These are phyloP conservation scores for Lipomyces yamanashiensis DNA, from an alignment of 805 yeast genomes.

Conservation along the genomic window DNA sequence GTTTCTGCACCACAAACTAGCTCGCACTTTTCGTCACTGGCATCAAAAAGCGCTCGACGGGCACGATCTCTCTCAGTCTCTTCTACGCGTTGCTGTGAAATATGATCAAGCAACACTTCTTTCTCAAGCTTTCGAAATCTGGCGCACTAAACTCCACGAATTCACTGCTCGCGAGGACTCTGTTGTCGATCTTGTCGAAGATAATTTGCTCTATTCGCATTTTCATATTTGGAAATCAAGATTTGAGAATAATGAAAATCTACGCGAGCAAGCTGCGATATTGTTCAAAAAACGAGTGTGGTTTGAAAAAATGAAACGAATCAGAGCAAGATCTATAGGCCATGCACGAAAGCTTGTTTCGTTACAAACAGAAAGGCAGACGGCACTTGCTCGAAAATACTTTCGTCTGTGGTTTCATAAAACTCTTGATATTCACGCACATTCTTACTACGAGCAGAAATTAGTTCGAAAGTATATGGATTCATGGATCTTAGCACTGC, in stretches of 20 bases:
- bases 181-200: background rate
- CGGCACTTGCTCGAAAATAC: background rate
- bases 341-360: background rate
- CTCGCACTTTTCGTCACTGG: slow-evolving; percentile 17
- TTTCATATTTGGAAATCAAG: slow-evolving; percentile 3
- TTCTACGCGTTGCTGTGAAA: slow-evolving; percentile 23
- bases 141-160: slow-evolving; percentile 18
- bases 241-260: background rate
- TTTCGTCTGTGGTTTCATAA: slow-evolving; percentile 14
- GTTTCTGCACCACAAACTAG: slow-evolving; percentile 12
- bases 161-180: slow-evolving; percentile 3
- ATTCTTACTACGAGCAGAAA: slow-evolving; percentile 2
- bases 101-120: slow-evolving; percentile 21
- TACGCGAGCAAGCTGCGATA: slow-evolving; percentile 1
- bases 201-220: background rate
- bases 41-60: slow-evolving; percentile 5
- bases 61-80: background rate
- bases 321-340: background rate
- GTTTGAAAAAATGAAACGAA: background rate
- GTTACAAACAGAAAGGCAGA: background rate
- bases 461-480: slow-evolving; percentile 8
- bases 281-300: slow-evolving; percentile 1
- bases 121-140: slow-evolving; percentile 24
- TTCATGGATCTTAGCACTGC: slow-evolving; percentile 10
- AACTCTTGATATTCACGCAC: slow-evolving; percentile 4